Percentiles rank a stretch among this genome's conserved stretches.
These are phyloP conservation scores for Penicillium sp. DNA, from an alignment of 2,329 filamentous ascomycete species.

Conservation along the genomic window DNA sequence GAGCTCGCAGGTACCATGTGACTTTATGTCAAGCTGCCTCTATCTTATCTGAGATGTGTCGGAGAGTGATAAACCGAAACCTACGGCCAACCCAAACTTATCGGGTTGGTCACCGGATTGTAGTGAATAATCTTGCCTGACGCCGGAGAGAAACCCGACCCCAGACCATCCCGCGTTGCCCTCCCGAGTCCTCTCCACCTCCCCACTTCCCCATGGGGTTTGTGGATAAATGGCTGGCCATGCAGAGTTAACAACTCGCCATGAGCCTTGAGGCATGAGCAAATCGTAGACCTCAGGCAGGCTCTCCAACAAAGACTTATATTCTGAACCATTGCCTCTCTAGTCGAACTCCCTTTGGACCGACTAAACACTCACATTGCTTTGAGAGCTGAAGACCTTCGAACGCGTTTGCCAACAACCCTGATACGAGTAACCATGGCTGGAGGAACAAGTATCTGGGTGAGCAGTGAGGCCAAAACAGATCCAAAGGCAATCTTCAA, in stretches of 20 bases:
- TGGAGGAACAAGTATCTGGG: constrained; percentile 44
- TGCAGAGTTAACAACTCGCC: neutral
- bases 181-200: neutral
- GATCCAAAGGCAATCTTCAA: constrained; percentile 46
- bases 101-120: constrained; percentile 16
- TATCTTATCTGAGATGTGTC: constrained; percentile 10
- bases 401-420: neutral
- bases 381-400: neutral
- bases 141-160: constrained; percentile 12
- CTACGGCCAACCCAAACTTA: neutral
- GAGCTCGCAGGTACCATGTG: neutral
- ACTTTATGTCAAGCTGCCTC: neutral
- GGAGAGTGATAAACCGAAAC: too few species aligned
- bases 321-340: neutral
- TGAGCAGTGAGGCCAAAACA: constrained; percentile 39
- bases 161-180: constrained; percentile 2
- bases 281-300: neutral
- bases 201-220: constrained; percentile 23
- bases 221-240: constrained; percentile 2
- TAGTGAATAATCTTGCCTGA: neutral
- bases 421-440: constrained; percentile 31
- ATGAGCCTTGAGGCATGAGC: neutral
- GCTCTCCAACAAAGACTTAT: neutral
- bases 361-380: neutral
- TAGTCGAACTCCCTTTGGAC: neutral